These are phyloP conservation scores for Termitomyces sp. DNA, from an alignment of 768 basidiomycete species.

Conservation along the genomic window DNA sequence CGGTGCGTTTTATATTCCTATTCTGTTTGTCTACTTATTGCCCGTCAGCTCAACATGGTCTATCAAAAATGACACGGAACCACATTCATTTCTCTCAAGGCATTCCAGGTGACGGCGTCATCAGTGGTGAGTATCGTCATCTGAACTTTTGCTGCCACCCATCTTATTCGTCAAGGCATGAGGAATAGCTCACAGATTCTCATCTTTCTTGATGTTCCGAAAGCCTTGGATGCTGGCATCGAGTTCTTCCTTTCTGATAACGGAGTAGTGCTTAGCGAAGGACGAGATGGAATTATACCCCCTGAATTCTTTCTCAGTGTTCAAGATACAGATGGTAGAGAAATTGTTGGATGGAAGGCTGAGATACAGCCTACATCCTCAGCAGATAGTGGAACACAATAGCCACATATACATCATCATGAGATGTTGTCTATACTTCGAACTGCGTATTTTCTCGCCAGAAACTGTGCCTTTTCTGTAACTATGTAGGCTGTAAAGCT, in stretches of 20 bases:
- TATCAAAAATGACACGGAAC: slow-evolving; percentile 84
- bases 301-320: slow-evolving; percentile 52
- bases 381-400: not conserved
- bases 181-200: slow-evolving; percentile 71
- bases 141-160: not conserved
- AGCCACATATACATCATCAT: not conserved
- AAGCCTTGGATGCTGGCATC: slow-evolving; percentile 63
- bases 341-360: slow-evolving; percentile 3
- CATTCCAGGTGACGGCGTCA: slow-evolving; percentile 55
- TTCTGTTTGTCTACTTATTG: not conserved
- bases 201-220: slow-evolving; percentile 75
- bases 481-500: too few species aligned
- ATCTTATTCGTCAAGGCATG: slow-evolving; percentile 54
- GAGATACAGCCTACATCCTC: not conserved
- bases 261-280: slow-evolving; percentile 84
- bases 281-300: slow-evolving; percentile 61
- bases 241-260: slow-evolving; percentile 79
- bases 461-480: not conserved
- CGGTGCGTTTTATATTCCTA: slow-evolving; percentile 31
- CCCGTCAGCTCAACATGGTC: slow-evolving; percentile 53
- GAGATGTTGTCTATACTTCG: not conserved
- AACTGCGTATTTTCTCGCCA: too few species aligned
- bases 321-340: not conserved
- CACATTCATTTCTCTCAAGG: slow-evolving; percentile 93
- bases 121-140: slow-evolving; percentile 56